These are phyloP conservation scores for Chlorociboria aeruginascens DNA, from an alignment of 495 filamentous ascomycete genomes.

Conservation along the genomic window DNA sequence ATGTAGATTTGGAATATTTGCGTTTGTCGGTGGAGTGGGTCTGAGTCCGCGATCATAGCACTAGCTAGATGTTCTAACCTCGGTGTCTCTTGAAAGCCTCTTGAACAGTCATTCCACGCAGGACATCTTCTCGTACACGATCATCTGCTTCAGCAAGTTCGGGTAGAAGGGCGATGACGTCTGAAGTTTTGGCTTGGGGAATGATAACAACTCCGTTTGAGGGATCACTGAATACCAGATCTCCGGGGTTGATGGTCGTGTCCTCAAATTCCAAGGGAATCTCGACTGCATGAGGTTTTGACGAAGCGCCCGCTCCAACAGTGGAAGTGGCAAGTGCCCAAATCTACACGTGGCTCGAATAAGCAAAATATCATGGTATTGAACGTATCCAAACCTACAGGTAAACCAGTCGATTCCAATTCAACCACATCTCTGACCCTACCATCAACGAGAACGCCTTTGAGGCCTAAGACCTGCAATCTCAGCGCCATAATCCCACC, in stretches of 20 bases:
- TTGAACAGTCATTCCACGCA: slow-evolving; percentile 38
- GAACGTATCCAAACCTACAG: slow-evolving; percentile 26
- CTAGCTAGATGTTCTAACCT: slow-evolving; percentile 5
- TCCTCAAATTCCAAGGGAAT: slow-evolving; percentile 38
- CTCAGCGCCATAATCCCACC: slow-evolving; percentile 58
- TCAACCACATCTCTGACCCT: slow-evolving; percentile 50
- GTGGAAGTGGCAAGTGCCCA: slow-evolving; percentile 46
- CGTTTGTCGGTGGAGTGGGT: neutral
- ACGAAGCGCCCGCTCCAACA: slow-evolving; percentile 47
- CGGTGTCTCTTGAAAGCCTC: slow-evolving; percentile 37
- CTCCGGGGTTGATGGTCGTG: slow-evolving; percentile 41
- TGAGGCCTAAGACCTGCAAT: slow-evolving; percentile 40
- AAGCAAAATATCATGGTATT: neutral
- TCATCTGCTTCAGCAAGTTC: slow-evolving; percentile 46
- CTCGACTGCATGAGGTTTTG: slow-evolving; percentile 42
- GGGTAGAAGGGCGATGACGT: slow-evolving; percentile 41
- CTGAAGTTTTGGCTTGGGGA: slow-evolving; percentile 35
- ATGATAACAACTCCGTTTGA: slow-evolving; percentile 52
- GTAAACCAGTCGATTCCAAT: slow-evolving; percentile 32
- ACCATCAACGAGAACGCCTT: slow-evolving; percentile 45
- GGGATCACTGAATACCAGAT: slow-evolving; percentile 51
- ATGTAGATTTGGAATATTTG: too few species aligned
- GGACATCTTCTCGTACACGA: slow-evolving; percentile 46
- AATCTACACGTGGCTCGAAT: slow-evolving; percentile 24
- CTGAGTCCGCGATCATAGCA: neutral